Conservation (phyloP, 1,284 basidiomycete species). For the Schizophyllum amplum region DNA sequence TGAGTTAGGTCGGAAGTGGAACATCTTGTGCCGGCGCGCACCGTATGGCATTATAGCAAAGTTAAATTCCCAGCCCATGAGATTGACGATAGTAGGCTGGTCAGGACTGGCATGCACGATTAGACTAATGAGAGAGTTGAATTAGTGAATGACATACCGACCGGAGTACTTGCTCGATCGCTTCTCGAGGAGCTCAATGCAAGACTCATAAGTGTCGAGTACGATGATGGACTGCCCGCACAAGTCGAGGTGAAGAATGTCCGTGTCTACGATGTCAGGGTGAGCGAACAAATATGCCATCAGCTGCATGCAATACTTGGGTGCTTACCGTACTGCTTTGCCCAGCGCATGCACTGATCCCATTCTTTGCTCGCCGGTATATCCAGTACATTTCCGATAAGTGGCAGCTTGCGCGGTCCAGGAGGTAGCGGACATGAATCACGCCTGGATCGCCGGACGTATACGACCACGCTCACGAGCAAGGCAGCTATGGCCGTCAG, state of each 20-base stretch:
- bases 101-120: not conserved
- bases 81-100: no score
- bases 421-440: constrained; percentile 6
- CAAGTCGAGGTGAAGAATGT: constrained; percentile 28
- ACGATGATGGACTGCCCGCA: constrained; percentile 29
- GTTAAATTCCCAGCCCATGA: no score
- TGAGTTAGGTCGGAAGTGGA: no score
- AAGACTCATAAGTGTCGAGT: constrained; percentile 27
- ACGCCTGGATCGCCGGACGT: no score
- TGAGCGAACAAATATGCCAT: not conserved
- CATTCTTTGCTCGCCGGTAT: not conserved
- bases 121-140: not conserved
- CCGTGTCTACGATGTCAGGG: constrained; percentile 20
- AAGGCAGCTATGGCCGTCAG: no score
- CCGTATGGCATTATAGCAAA: no score
- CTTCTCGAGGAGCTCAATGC: constrained; percentile 31
- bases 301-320: not conserved
- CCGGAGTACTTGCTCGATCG: constrained; percentile 32
- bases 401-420: constrained; percentile 10
- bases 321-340: constrained; percentile 19
- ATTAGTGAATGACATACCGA: constrained; percentile 17
- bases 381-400: constrained; percentile 9
- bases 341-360: constrained; percentile 17
- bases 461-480: no score
- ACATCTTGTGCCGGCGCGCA: no score